phyloP scores from a whole-genome alignment of 352 stramenopile species.

The Phytophthora parvispora region DNA sequence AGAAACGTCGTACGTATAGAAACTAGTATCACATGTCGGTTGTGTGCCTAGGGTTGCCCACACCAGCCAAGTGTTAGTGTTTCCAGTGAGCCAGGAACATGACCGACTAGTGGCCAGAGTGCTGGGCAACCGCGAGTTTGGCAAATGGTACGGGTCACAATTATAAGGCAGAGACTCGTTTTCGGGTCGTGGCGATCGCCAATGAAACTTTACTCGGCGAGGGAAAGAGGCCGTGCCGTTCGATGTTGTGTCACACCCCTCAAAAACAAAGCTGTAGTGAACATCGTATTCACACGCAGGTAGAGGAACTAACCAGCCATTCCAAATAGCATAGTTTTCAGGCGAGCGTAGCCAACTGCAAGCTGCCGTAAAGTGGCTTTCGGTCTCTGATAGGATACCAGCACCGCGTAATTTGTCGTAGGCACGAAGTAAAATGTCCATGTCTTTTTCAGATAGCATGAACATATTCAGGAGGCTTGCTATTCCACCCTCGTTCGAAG shows the following conservation, averaged over 20 bases:
- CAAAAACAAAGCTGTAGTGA: slow-evolving; percentile 43
- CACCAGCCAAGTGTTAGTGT: slow-evolving; percentile 41
- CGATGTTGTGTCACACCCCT: slow-evolving; percentile 27
- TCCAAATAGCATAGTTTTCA: slow-evolving; percentile 53
- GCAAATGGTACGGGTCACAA: slow-evolving; percentile 41
- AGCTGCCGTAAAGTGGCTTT: slow-evolving; percentile 43
- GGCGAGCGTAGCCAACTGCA: slow-evolving; percentile 53
- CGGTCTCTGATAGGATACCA: slow-evolving; percentile 14
- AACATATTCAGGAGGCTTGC: slow-evolving; percentile 28
- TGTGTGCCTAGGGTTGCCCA: slow-evolving; percentile 29
- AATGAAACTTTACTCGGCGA: slow-evolving; percentile 40
- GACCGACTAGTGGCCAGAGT: slow-evolving; percentile 45
- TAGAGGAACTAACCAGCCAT: slow-evolving; percentile 43
- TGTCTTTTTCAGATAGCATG: slow-evolving; percentile 24
- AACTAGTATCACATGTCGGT: slow-evolving; percentile 45
- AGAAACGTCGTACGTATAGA: slow-evolving; percentile 54
- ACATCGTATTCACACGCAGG: slow-evolving; percentile 42
- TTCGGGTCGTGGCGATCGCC: slow-evolving; percentile 41
- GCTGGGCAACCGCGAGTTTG: slow-evolving; percentile 18
- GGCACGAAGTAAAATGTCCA: slow-evolving; percentile 26
- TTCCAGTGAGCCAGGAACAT: slow-evolving; percentile 47
- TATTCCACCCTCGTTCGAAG: slow-evolving; percentile 21
- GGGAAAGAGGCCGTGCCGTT: slow-evolving; percentile 29
- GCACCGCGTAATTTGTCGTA: slow-evolving; percentile 6
- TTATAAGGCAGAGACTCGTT: slow-evolving; percentile 50